Conservation (phyloP, 2,329 filamentous ascomycete species). For the Colletotrichum sp. region DNA sequence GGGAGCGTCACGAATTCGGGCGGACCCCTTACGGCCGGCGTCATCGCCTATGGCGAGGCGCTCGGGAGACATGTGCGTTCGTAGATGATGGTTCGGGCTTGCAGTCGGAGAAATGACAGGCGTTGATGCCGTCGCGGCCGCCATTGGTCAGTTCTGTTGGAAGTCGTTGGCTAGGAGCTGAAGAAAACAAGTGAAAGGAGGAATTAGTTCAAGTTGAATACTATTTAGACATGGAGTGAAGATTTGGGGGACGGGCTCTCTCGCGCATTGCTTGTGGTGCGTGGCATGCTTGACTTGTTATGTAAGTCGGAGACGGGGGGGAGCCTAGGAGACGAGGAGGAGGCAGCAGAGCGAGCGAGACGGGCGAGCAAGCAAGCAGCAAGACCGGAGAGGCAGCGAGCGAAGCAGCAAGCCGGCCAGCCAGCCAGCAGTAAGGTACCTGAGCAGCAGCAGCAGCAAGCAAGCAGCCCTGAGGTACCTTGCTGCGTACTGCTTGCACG, state of each 20-base stretch:
- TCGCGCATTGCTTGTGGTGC: conserved; percentile 17
- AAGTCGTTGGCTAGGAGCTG: not conserved
- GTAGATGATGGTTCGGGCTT: conserved; percentile 27
- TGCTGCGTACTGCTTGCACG: not conserved
- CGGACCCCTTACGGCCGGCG: conserved; percentile 40
- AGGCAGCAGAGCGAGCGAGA: not conserved
- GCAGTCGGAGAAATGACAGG: conserved; percentile 34
- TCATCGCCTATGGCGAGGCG: conserved; percentile 32
- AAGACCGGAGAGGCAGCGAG: not conserved
- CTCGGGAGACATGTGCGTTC: conserved; percentile 35
- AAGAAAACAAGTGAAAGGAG: not conserved
- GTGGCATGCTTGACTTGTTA: conserved; percentile 23
- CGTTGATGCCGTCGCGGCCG: conserved; percentile 24
- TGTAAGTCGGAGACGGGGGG: conserved; percentile 20
- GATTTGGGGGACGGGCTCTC: conserved; percentile 11
- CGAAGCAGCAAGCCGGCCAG: not conserved
- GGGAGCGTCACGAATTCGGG: conserved; percentile 56
- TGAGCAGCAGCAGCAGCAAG: not conserved
- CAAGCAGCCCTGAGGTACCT: not conserved
- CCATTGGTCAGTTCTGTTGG: not conserved
- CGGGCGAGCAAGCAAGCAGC: not conserved
- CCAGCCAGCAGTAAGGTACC: not conserved
- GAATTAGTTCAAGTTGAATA: not conserved
- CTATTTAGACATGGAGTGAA: conserved; percentile 18
- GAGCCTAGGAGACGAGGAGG: conserved; percentile 16